These are phyloP conservation scores for Neopestalotiopsis sp. DNA, from an alignment of 2,329 filamentous ascomycete species.

Conservation along the genomic window DNA sequence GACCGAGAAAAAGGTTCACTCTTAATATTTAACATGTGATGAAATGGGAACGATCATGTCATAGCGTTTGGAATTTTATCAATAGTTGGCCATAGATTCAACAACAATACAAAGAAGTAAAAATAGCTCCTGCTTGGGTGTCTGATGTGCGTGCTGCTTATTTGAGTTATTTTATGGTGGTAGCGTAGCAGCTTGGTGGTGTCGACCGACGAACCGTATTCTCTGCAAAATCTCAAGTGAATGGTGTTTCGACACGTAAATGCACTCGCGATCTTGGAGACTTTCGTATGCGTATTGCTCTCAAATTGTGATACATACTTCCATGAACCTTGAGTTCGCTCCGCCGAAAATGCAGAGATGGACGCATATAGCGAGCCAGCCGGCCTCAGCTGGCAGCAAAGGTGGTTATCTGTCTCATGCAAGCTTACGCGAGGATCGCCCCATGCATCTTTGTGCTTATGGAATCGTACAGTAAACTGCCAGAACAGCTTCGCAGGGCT, in stretches of 20 bases:
- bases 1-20: no score
- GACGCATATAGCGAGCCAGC: background rate
- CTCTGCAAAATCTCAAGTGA: no score
- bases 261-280: no score
- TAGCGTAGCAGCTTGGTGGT: no score
- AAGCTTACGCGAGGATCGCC: background rate
- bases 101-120: conserved; percentile 4
- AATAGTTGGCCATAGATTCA: background rate
- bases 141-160: background rate
- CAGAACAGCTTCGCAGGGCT: background rate
- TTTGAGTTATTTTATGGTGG: background rate
- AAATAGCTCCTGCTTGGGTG: background rate
- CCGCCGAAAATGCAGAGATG: no score
- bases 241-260: no score
- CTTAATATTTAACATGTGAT: background rate
- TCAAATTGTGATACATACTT: background rate
- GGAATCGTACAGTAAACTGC: background rate
- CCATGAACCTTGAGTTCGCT: background rate
- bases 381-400: background rate
- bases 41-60: background rate
- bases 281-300: no score
- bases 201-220: no score
- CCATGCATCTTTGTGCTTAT: background rate
- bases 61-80: conserved; percentile 1
- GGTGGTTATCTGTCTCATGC: background rate